Percentiles rank a stretch among this genome's conserved stretches.
phyloP scores from a whole-genome alignment of 441 rosid species.

The Pelargonium australe region DNA sequence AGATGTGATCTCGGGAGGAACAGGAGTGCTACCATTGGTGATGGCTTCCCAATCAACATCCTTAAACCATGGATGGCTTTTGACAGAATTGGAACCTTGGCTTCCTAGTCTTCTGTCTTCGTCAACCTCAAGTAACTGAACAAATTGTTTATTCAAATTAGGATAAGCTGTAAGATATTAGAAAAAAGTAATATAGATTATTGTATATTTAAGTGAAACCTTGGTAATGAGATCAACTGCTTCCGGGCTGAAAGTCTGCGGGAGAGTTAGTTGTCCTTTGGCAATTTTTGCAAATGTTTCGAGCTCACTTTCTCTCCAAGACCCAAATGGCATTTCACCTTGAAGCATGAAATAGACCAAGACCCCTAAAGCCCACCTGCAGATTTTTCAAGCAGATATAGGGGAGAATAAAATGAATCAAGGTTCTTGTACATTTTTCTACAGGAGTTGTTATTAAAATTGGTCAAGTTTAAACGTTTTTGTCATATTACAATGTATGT shows the following conservation, averaged over 20 bases:
- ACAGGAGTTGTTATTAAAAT: neutral
- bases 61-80: slow-evolving; percentile 68
- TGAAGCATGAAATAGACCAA: slow-evolving; percentile 69
- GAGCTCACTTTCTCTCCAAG: slow-evolving; percentile 80
- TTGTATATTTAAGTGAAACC: slow-evolving; percentile 32
- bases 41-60: slow-evolving; percentile 61
- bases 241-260: slow-evolving; percentile 48
- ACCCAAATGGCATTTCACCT: slow-evolving; percentile 87
- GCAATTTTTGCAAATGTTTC: slow-evolving; percentile 74
- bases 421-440: neutral
- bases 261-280: slow-evolving; percentile 60
- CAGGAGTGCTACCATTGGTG: slow-evolving; percentile 39
- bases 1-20: slow-evolving; percentile 49
- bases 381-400: slow-evolving; percentile 15
- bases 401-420: neutral
- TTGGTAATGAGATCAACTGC: slow-evolving; percentile 72
- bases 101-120: slow-evolving; percentile 64
- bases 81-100: slow-evolving; percentile 51
- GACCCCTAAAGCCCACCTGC: slow-evolving; percentile 93
- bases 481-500: neutral
- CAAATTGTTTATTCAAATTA: slow-evolving; percentile 9
- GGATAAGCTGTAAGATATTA: neutral
- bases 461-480: neutral
- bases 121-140: slow-evolving; percentile 74
- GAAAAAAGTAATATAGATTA: neutral